A percentile compares a stretch with the other conserved stretches of the same genome.
phyloP scores from a whole-genome alignment of 495 filamentous ascomycete species.

The Pyronema omphalodes region DNA sequence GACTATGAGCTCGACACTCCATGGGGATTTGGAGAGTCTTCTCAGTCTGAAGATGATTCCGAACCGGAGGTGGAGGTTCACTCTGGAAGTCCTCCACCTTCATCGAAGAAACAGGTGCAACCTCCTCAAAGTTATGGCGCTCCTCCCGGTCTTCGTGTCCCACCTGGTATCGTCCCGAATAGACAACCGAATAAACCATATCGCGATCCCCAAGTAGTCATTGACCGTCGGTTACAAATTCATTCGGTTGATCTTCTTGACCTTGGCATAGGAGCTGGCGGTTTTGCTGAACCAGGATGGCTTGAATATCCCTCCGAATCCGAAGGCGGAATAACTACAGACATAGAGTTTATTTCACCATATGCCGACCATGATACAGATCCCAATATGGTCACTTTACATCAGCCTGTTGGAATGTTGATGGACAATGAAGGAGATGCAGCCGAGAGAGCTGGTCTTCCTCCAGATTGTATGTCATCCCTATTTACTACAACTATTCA shows the following conservation, averaged over 20 bases:
- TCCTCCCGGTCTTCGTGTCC: neutral
- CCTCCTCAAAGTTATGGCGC: neutral
- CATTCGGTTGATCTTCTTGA: neutral
- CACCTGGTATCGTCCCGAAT: neutral
- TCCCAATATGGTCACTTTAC: conserved; percentile 4
- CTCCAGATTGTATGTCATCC: conserved; percentile 9
- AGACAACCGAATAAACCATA: neutral
- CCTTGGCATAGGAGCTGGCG: neutral
- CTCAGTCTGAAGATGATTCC: neutral
- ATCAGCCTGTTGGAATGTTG: conserved; percentile 8
- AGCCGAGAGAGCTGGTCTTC: conserved; percentile 10
- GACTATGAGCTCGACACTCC: neutral
- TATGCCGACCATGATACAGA: neutral
- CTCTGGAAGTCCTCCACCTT: neutral
- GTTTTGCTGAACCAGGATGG: neutral
- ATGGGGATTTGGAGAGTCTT: neutral
- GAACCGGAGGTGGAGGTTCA: neutral
- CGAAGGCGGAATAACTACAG: neutral
- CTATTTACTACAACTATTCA: neutral
- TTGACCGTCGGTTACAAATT: neutral
- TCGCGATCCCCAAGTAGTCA: neutral
- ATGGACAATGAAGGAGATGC: conserved; percentile 14
- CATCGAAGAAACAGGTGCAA: neutral
- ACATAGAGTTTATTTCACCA: neutral
- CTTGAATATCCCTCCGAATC: neutral